Evolutionary conservation across 2,329 filamentous ascomycete species (phyloP), one percentile per base, ranked within the genome.

Genomic region (Purpureocillium takamizusanense): DNA sequence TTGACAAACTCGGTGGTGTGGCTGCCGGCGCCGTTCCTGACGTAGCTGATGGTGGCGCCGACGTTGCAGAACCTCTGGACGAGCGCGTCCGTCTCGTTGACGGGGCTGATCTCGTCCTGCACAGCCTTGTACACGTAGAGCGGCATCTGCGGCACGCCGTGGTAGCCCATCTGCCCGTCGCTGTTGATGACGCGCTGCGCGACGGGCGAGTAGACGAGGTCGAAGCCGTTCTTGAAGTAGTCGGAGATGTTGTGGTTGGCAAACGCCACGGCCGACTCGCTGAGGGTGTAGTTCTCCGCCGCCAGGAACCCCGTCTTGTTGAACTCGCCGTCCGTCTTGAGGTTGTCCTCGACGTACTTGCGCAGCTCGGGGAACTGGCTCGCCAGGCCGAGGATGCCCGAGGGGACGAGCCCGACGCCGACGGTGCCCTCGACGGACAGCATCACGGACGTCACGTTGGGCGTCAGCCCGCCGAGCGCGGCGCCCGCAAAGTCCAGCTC

Each of bases 51-150:
- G 2, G 53, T 56, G 2, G 57, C 63, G 4, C 63, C 65, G 5
- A 49, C 51, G 0, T 40, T 44, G 42, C 70, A 74, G 40, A 65
- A 71, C 13, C 51, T 46, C 0, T 53, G 39, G 1, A 72, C 57
- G 18, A 72, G 45, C 0, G 41, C 51, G 37, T 74, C 69, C 3
- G 64, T 71, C 14, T 65, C 60, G 4, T 47, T 51, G 3, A 71
- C 53, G 3, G 55, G 50, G 9, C 59, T 65, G 38, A 71, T 50
- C 40, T 70, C 60, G 34, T 76, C 70, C 2, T 49, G 42, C 17
- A 65, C 56, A 0, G 67, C 62, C 46, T 75, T 72, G 49, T 75
- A 74, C 2, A 69, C 51, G 42, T 67, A 69, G 3, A 74, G 35
- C 0, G 71, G 71, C 43, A 71, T 67, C 23, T 57, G 46, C 1